Evolutionary conservation across 306 rosid genomes (phyloP).

Genomic region (Pterocarpus macrocarpus): DNA sequence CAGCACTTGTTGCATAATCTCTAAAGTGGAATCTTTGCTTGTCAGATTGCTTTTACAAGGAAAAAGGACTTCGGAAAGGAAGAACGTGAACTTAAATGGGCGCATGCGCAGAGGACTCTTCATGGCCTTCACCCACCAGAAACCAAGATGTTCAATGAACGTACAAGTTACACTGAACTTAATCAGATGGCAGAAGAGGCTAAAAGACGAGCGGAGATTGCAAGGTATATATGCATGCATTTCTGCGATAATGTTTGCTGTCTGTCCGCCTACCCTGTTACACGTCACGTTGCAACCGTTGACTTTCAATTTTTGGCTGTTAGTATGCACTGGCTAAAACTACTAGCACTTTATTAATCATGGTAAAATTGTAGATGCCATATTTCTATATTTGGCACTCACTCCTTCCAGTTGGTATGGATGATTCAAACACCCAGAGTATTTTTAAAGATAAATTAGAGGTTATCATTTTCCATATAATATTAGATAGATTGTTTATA

Average conservation of each 20-base stretch:
- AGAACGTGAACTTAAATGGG: constrained; percentile 88
- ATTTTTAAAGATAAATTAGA: neutral
- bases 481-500: neutral
- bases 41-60: constrained; percentile 83
- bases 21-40: constrained; percentile 30
- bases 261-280: neutral
- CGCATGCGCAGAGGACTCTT: constrained; percentile 84
- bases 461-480: neutral
- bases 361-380: neutral
- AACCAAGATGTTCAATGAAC: constrained; percentile 66
- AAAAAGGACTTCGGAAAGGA: constrained; percentile 82
- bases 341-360: neutral
- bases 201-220: constrained; percentile 84
- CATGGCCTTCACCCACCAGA: constrained; percentile 91
- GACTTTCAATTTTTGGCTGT: neutral
- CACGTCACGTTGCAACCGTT: too few relatives aligned
- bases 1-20: neutral
- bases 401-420: neutral
- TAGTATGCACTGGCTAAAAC: neutral
- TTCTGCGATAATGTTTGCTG: neutral
- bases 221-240: constrained; percentile 62
- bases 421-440: neutral
- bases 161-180: constrained; percentile 61
- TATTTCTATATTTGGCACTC: neutral
- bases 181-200: constrained; percentile 92